These are phyloP conservation scores for Trichoderma cornu-damae DNA, from an alignment of 2,329 filamentous ascomycete genomes.

Conservation along the genomic window DNA sequence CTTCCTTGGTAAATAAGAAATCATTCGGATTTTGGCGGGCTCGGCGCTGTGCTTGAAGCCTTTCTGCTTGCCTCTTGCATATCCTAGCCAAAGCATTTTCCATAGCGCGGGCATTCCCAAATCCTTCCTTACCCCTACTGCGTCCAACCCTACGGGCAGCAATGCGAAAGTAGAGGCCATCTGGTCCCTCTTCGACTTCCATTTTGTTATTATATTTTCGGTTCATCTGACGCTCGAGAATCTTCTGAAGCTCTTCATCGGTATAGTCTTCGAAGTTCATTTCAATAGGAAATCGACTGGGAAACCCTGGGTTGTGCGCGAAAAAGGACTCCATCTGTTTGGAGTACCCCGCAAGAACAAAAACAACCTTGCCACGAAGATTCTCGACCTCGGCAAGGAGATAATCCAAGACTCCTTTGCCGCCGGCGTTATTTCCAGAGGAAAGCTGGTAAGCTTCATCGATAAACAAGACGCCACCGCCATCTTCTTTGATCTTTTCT, in stretches of 20 bases:
- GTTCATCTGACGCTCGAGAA: constrained; percentile 52
- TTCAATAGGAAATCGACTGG: constrained; percentile 61
- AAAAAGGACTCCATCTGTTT: constrained; percentile 75
- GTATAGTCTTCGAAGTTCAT: constrained; percentile 66
- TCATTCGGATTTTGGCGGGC: constrained; percentile 46
- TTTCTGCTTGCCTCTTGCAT: constrained; percentile 51
- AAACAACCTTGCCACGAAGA: constrained; percentile 61
- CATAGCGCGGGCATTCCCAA: constrained; percentile 66
- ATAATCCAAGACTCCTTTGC: constrained; percentile 61
- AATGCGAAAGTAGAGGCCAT: constrained; percentile 61
- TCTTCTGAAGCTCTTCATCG: constrained; percentile 58
- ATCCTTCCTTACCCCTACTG: constrained; percentile 59
- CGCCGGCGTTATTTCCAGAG: constrained; percentile 52
- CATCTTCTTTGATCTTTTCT: constrained; percentile 45
- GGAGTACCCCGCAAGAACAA: constrained; percentile 68
- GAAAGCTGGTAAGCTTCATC: constrained; percentile 75
- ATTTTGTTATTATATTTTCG: constrained; percentile 52
- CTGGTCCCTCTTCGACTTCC: constrained; percentile 52
- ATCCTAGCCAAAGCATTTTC: constrained; percentile 57
- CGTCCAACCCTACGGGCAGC: constrained; percentile 56
- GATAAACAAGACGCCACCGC: constrained; percentile 68
- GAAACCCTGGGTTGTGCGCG: constrained; percentile 64
- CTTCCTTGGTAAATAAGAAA: constrained; percentile 56
- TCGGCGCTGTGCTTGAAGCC: constrained; percentile 47
- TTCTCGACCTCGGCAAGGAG: constrained; percentile 71